These are phyloP conservation scores for Helichrysum umbraculigerum DNA, from an alignment of 129 eudicot species.

Conservation along the genomic window DNA sequence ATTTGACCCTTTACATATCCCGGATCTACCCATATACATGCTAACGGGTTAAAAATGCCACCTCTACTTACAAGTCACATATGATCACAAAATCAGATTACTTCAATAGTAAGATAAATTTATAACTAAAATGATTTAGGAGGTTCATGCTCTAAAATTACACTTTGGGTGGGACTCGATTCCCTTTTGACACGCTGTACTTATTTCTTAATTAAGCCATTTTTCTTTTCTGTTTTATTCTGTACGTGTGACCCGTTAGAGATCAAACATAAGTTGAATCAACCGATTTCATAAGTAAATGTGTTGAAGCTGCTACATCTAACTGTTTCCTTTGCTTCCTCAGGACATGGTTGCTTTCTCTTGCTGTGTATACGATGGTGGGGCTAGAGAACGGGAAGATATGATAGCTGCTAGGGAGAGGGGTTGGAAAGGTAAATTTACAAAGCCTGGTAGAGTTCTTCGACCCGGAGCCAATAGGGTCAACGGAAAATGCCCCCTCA, in stretches of 20 bases:
- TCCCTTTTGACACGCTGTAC: neutral
- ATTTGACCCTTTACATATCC: too few relatives aligned
- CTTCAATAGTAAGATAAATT: neutral
- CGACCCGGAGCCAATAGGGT: conserved; percentile 83
- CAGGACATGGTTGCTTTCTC: conserved; percentile 99
- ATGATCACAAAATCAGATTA: neutral
- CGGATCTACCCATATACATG: too few relatives aligned
- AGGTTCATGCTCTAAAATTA: neutral
- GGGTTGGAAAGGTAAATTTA: conserved; percentile 98
- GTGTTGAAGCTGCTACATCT: neutral
- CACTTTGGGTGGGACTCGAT: neutral
- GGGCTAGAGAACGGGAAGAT: conserved; percentile 65
- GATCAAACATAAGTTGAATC: too few relatives aligned
- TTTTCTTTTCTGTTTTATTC: too few relatives aligned
- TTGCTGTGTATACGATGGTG: conserved; percentile 97
- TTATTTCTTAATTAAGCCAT: too few relatives aligned
- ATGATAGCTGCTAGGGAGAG: conserved; percentile 99
- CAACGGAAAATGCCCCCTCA: conserved; percentile 92
- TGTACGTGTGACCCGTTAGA: too few relatives aligned
- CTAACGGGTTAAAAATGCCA: too few relatives aligned
- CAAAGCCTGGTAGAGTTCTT: conserved; percentile 88
- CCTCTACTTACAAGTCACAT: neutral
- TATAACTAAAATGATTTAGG: neutral
- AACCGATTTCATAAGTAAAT: neutral
- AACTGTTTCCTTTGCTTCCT: neutral